Conservation (phyloP, 2,329 filamentous ascomycete genomes). For the Verticillium tricorpus region DNA sequence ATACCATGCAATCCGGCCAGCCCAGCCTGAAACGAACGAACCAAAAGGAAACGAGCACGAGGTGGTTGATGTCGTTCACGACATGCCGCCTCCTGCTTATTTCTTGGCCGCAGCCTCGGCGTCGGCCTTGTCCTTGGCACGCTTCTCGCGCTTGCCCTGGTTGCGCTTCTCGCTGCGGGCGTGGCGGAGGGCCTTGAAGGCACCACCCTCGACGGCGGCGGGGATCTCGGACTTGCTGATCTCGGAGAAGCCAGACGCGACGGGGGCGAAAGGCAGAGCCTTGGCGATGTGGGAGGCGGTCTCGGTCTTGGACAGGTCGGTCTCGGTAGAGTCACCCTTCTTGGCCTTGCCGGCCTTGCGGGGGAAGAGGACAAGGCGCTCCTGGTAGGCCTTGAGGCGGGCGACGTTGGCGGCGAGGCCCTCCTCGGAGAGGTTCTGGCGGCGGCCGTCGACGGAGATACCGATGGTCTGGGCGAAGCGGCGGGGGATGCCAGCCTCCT, state of each 20-base stretch:
- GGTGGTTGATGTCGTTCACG: not conserved
- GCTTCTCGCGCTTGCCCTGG: conserved; percentile 86
- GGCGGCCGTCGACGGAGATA: conserved; percentile 93
- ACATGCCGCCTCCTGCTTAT: conserved; percentile 47
- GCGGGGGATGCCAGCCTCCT: conserved; percentile 95
- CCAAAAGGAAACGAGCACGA: conserved; percentile 1
- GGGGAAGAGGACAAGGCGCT: conserved; percentile 95
- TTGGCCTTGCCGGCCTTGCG: conserved; percentile 91
- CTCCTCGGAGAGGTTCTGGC: conserved; percentile 96
- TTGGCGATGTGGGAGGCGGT: conserved; percentile 51
- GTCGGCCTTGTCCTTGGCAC: conserved; percentile 81
- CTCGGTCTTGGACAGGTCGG: conserved; percentile 63
- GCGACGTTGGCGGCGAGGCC: conserved; percentile 90
- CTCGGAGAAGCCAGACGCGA: conserved; percentile 61
- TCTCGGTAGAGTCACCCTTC: conserved; percentile 70
- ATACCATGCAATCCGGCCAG: conserved; percentile 6
- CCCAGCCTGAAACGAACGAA: conserved; percentile 3
- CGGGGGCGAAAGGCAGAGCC: conserved; percentile 69
- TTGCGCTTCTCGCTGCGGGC: conserved; percentile 79
- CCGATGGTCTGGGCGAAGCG: conserved; percentile 93
- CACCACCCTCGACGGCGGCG: conserved; percentile 72
- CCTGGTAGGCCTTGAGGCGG: conserved; percentile 96
- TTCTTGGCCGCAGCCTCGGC: conserved; percentile 76
- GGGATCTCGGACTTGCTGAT: conserved; percentile 80
- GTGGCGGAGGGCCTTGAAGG: conserved; percentile 80